These are phyloP conservation scores for Buddleja alternifolia DNA, from an alignment of 257 asterid species.

Conservation along the genomic window DNA sequence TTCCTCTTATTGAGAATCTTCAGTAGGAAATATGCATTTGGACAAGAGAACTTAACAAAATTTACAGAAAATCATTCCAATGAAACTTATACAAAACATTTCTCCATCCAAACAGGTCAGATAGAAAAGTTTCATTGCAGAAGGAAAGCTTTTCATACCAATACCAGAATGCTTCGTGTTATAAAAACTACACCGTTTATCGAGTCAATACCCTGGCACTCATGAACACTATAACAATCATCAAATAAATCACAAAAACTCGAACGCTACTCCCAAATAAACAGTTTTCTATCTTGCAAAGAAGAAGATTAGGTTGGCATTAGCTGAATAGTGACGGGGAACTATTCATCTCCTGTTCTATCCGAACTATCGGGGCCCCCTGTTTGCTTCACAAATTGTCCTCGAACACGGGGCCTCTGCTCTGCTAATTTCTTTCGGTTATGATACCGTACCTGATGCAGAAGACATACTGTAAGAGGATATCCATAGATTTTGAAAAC, in stretches of 20 bases:
- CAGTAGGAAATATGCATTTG: background rate
- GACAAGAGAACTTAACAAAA: background rate
- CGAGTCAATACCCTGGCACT: conserved; percentile 9
- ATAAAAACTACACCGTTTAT: background rate
- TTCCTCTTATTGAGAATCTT: no score
- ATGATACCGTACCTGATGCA: conserved; percentile 54
- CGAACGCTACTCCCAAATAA: conserved; percentile 24
- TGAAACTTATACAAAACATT: background rate
- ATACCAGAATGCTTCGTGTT: conserved; percentile 11
- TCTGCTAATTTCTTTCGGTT: conserved; percentile 71
- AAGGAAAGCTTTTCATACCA: conserved; percentile 5
- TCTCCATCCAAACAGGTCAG: conserved; percentile 5
- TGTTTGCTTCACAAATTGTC: conserved; percentile 59
- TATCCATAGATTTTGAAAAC: background rate
- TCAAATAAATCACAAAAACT: conserved; percentile 26
- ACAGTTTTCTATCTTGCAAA: conserved; percentile 29
- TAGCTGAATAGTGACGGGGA: conserved; percentile 10
- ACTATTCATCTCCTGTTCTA: conserved; percentile 47
- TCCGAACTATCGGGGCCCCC: conserved; percentile 45
- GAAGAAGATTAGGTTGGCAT: conserved; percentile 19
- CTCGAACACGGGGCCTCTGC: conserved; percentile 63
- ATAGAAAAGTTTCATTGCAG: conserved; percentile 17
- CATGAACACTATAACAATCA: conserved; percentile 13
- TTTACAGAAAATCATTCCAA: background rate
- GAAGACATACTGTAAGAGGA: conserved; percentile 7